A percentile compares a stretch with the other conserved stretches of the same genome.
Evolutionary conservation across 169 alveolate genomes (phyloP).

Genomic region (Cryptosporidium sp.): DNA sequence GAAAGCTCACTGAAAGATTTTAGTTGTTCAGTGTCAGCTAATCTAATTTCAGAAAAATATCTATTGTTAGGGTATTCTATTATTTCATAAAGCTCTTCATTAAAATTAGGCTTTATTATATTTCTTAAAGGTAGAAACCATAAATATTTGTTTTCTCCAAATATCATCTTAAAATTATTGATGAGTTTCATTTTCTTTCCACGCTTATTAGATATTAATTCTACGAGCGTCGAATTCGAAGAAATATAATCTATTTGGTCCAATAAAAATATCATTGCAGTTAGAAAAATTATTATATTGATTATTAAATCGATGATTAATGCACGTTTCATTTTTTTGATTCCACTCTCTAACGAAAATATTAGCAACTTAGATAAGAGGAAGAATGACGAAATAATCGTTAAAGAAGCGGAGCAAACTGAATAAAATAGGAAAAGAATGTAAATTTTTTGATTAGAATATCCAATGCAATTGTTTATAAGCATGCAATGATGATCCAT

Average conservation of each 20-base stretch:
- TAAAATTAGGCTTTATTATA: slow-evolving; percentile 41
- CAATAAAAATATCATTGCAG: slow-evolving; percentile 36
- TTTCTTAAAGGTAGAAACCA: slow-evolving; percentile 76
- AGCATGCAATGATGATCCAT: slow-evolving; percentile 93
- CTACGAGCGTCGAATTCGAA: slow-evolving; percentile 76
- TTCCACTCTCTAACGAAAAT: not conserved
- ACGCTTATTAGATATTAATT: slow-evolving; percentile 54
- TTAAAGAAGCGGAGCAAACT: slow-evolving; percentile 41
- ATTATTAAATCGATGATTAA: slow-evolving; percentile 35
- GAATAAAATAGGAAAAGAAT: slow-evolving; percentile 86
- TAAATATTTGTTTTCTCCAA: slow-evolving; percentile 68
- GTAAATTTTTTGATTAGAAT: slow-evolving; percentile 87
- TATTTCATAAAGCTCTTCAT: slow-evolving; percentile 69
- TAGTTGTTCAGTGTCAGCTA: not conserved
- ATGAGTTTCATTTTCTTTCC: slow-evolving; percentile 65
- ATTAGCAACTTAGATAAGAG: slow-evolving; percentile 2
- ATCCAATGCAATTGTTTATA: slow-evolving; percentile 91
- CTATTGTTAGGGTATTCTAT: not conserved
- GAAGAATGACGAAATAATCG: slow-evolving; percentile 8
- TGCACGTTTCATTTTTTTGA: not conserved
- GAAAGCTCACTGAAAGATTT: not conserved
- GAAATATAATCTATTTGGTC: slow-evolving; percentile 73
- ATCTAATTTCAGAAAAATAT: slow-evolving; percentile 10
- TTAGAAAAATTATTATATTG: slow-evolving; percentile 60
- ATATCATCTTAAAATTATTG: slow-evolving; percentile 23